Percentiles rank a stretch among this genome's conserved stretches.
Evolutionary conservation across 129 eudicot genomes (phyloP).

Genomic region (Ambrosia trifida): DNA sequence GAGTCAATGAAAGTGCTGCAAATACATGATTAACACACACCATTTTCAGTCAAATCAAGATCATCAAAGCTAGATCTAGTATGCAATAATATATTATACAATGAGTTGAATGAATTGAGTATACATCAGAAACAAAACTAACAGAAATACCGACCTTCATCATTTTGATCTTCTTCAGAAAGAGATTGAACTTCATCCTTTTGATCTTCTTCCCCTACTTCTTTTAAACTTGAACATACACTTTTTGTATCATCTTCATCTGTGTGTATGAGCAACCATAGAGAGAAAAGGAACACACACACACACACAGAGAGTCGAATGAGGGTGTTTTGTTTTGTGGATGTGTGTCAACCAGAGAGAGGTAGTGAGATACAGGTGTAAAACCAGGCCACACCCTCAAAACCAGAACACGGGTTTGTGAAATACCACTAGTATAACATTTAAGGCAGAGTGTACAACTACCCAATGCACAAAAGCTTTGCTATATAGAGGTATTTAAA

Average conservation of each 20-base stretch:
- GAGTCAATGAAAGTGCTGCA: constrained; percentile 27
- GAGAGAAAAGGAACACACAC: too few species aligned
- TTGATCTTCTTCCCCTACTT: constrained; percentile 37
- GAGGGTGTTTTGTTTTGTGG: too few species aligned
- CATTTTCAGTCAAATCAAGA: constrained; percentile 28
- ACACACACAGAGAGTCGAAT: too few species aligned
- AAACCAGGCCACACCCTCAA: too few species aligned
- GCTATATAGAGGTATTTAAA: too few species aligned
- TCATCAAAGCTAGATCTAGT: constrained; percentile 19
- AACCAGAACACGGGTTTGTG: too few species aligned
- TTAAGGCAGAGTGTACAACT: too few species aligned
- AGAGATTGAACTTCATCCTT: constrained; percentile 44
- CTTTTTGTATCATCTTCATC: constrained; percentile 41
- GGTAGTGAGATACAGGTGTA: too few species aligned
- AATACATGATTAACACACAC: constrained; percentile 34
- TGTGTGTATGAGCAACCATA: too few species aligned
- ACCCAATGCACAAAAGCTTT: too few species aligned
- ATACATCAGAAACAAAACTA: background rate
- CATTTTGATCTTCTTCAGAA: constrained; percentile 52
- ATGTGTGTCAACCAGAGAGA: too few species aligned
- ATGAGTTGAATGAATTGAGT: background rate
- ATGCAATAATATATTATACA: constrained; percentile 14
- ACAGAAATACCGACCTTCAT: constrained; percentile 36
- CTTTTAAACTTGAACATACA: constrained; percentile 58
- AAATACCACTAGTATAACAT: too few species aligned